Conservation (phyloP, 2,329 filamentous ascomycete species). For the Epichloe bromicola region DNA sequence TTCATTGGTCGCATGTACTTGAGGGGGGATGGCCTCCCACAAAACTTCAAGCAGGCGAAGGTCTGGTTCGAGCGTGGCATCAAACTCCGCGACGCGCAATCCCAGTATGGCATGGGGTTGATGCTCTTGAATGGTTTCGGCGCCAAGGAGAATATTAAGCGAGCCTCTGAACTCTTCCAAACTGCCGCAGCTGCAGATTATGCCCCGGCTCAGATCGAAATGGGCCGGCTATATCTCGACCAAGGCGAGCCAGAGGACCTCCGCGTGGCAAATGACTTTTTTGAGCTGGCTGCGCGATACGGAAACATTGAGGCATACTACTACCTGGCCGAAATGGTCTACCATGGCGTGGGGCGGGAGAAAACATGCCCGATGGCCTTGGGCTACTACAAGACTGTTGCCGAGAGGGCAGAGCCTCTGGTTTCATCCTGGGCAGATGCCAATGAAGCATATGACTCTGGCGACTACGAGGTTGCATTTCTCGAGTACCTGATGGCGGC, state of each 20-base stretch:
- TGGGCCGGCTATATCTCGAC: slow-evolving; percentile 76
- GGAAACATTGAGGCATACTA: slow-evolving; percentile 83
- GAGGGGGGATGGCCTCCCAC: slow-evolving; percentile 70
- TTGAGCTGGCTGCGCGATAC: slow-evolving; percentile 72
- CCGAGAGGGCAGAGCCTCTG: slow-evolving; percentile 57
- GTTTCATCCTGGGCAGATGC: slow-evolving; percentile 73
- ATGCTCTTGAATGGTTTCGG: slow-evolving; percentile 74
- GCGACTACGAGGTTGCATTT: slow-evolving; percentile 68
- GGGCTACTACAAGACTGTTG: slow-evolving; percentile 70
- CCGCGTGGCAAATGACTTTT: slow-evolving; percentile 68
- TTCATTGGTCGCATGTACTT: slow-evolving; percentile 84
- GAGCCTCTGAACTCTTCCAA: slow-evolving; percentile 64
- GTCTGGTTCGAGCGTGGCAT: slow-evolving; percentile 77
- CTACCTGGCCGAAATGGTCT: slow-evolving; percentile 77
- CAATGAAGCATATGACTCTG: slow-evolving; percentile 66
- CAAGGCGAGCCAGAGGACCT: slow-evolving; percentile 61
- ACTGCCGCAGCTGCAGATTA: slow-evolving; percentile 72
- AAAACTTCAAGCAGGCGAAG: slow-evolving; percentile 63
- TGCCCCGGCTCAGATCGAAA: slow-evolving; percentile 65
- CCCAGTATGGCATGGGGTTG: slow-evolving; percentile 71
- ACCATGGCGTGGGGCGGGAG: slow-evolving; percentile 68
- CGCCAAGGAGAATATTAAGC: slow-evolving; percentile 52
- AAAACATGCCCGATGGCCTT: slow-evolving; percentile 65
- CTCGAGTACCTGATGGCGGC: slow-evolving; percentile 76
- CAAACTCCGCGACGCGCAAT: slow-evolving; percentile 63